phyloP scores from a whole-genome alignment of 768 basidiomycete genomes.

The Boletus rubescentipes region DNA sequence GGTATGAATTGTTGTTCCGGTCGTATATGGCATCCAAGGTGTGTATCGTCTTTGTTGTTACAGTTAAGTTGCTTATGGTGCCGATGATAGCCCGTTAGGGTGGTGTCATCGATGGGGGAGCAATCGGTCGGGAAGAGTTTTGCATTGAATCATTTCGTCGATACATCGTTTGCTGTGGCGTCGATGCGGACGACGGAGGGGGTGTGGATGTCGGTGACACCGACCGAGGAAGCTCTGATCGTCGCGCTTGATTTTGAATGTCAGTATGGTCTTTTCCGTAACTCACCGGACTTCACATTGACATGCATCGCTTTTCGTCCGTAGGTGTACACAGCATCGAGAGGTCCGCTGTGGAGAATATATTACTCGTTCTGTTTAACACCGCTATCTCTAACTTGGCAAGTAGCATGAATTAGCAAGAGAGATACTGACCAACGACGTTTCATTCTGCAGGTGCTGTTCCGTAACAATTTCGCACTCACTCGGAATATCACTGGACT shows the following conservation, averaged over 20 bases:
- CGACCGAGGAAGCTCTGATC: constrained; percentile 50
- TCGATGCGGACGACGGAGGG: constrained; percentile 70
- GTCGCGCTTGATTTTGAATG: constrained; percentile 69
- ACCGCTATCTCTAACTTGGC: constrained; percentile 65
- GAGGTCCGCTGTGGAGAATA: constrained; percentile 61
- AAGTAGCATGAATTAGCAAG: constrained; percentile 31
- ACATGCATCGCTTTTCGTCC: background rate
- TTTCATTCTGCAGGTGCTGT: constrained; percentile 46
- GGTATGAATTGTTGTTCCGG: constrained; percentile 64
- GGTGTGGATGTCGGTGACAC: constrained; percentile 68
- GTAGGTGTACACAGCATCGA: constrained; percentile 63
- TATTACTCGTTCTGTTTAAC: constrained; percentile 61
- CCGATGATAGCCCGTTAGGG: constrained; percentile 50
- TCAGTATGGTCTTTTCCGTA: background rate
- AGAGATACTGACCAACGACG: background rate
- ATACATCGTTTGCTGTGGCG: constrained; percentile 64
- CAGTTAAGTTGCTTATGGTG: background rate
- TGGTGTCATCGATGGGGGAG: constrained; percentile 69
- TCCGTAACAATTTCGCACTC: constrained; percentile 65
- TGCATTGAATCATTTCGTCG: constrained; percentile 56
- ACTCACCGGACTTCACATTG: background rate
- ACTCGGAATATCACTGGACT: constrained; percentile 59
- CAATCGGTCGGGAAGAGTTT: constrained; percentile 67
- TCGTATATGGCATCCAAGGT: constrained; percentile 62
- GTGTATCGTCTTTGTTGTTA: background rate